Evolutionary conservation across 2,329 filamentous ascomycete species (phyloP), one percentile per base, ranked within the genome.

Genomic region (Exophiala mesophila): DNA sequence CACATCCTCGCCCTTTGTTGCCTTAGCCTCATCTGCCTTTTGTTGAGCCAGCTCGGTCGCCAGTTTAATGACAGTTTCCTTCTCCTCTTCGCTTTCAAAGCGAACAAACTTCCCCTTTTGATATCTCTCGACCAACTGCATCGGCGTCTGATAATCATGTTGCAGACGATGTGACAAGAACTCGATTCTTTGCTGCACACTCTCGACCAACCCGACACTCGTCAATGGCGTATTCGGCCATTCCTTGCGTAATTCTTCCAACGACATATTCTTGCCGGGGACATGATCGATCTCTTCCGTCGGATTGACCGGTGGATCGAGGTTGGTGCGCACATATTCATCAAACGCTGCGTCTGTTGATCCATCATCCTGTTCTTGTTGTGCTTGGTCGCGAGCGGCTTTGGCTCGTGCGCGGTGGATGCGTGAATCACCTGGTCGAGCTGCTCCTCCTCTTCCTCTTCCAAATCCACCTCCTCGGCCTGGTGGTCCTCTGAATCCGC

Each of bases 191-290:
- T 57, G 53, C 34, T 54, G 47, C 16, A 57, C 47, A 15, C 44
- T 46, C 24, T 54, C 51, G 17, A 44, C 46, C 21, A 55, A 16
- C 6, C 51, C 49, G 4, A 49, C 44, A 16, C 24, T 33, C n/a
- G 42, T 41, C 10, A 54, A 41, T 2, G 54, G 53, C 9, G 51
- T 55, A 43, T 54, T 51, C 7, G 54, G 54, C 54, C 54, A 57
- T 40, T 57, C 54, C 8, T 41, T 41, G 31, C 45, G 52, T 17
- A 57, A 37, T 12, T 43, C 38, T 12, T 50, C 42, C 17, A 50
- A 28, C 3, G 45, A 46, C 23, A 53, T 36, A 7, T 41, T 28
- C n/a, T 50, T 18, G 10, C 41, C 44, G 5, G 54, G 54, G 3
- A 48, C 42, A 29, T 56, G 43, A 16, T 45, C 34, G 13, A 51